A percentile compares a stretch with the other conserved stretches of the same genome.
These are phyloP conservation scores for Casuarina equisetifolia DNA, from an alignment of 306 rosid species.

Conservation along the genomic window DNA sequence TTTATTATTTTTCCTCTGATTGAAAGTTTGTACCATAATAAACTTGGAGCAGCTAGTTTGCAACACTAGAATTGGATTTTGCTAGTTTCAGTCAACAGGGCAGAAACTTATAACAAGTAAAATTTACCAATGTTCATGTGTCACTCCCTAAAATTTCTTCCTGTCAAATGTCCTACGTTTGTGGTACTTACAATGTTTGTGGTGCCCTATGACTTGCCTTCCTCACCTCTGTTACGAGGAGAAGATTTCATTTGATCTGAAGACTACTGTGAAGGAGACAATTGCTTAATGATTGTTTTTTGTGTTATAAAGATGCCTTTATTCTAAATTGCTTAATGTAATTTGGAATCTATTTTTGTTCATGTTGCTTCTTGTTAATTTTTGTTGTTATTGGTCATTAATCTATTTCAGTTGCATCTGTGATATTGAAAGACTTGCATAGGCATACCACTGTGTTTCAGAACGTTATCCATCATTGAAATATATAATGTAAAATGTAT, in stretches of 20 bases:
- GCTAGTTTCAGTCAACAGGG: not conserved
- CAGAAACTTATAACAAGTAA: not conserved
- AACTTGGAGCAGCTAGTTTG: slow-evolving; percentile 1
- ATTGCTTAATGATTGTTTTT: not conserved
- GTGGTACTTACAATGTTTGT: not conserved
- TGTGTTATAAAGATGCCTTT: too few relatives aligned
- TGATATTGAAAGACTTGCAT: not conserved
- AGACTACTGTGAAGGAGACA: not conserved
- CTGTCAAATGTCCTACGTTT: not conserved
- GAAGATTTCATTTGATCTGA: not conserved
- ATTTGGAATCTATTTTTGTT: not conserved
- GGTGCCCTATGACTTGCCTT: not conserved
- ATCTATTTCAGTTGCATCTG: not conserved
- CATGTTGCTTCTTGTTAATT: not conserved
- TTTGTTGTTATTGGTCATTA: not conserved
- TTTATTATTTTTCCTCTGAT: slow-evolving; percentile 10
- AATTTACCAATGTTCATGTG: not conserved
- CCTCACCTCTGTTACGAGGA: not conserved
- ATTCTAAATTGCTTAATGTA: not conserved
- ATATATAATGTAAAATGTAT: not conserved
- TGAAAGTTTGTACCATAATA: slow-evolving; percentile 7
- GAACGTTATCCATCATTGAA: not conserved
- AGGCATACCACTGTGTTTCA: not conserved
- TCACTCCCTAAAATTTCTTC: not conserved
- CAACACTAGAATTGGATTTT: slow-evolving; percentile 7